Conservation (phyloP, 441 rosid species). For the Mallotus repandus region DNA sequence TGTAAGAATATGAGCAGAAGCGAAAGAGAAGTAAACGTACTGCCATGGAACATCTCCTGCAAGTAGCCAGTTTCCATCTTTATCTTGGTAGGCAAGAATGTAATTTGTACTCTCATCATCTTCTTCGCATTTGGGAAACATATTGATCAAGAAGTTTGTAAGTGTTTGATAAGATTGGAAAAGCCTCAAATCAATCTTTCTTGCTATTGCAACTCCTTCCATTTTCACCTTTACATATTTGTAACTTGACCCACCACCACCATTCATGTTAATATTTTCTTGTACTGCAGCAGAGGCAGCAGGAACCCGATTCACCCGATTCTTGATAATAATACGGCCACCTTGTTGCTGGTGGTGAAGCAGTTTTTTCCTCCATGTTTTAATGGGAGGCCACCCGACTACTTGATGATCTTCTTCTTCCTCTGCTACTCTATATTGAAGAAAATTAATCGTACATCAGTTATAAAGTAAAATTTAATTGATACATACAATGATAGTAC, state of each 20-base stretch:
- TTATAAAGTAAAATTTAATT: not conserved
- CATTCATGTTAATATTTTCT: constrained; percentile 3
- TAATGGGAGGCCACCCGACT: constrained; percentile 62
- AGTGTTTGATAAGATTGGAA: constrained; percentile 39
- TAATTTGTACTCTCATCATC: constrained; percentile 19
- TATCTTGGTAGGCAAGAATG: constrained; percentile 42
- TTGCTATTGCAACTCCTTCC: constrained; percentile 51
- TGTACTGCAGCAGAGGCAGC: not conserved
- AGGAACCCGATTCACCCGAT: constrained; percentile 2
- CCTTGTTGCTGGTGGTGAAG: constrained; percentile 27
- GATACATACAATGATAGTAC: not conserved
- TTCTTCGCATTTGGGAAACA: constrained; percentile 38
- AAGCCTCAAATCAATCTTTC: constrained; percentile 42
- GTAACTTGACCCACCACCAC: constrained; percentile 18
- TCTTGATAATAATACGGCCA: constrained; percentile 15
- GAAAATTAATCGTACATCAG: too few species aligned
- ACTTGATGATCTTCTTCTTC: constrained; percentile 19
- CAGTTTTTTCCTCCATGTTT: constrained; percentile 50
- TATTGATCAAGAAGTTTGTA: constrained; percentile 33
- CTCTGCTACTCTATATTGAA: constrained; percentile 13
- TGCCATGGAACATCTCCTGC: constrained; percentile 59
- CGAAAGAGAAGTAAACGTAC: constrained; percentile 24
- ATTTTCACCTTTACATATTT: constrained; percentile 53
- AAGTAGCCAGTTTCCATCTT: constrained; percentile 52
- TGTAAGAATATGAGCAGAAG: not conserved